Conservation (phyloP, 768 basidiomycete species). For the Leccinum rimulosum region DNA sequence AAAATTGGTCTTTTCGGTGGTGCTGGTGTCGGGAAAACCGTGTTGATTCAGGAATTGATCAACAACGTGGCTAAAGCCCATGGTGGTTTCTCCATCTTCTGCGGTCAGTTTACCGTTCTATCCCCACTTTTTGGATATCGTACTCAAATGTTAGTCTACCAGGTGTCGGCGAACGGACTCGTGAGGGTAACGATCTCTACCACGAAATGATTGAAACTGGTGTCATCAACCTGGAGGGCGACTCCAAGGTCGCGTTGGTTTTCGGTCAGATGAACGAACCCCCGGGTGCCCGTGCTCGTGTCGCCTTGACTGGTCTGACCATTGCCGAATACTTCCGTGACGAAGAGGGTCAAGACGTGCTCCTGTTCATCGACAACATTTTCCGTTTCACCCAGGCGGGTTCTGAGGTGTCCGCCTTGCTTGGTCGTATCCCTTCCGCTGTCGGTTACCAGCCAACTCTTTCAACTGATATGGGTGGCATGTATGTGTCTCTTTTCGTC, state of each 20-base stretch:
- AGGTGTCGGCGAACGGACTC: conserved; percentile 99
- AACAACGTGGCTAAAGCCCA: conserved; percentile 99
- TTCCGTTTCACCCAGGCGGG: conserved; percentile 99
- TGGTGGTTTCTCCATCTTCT: conserved; percentile 99
- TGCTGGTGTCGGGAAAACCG: conserved; percentile 99
- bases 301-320: conserved; percentile 97
- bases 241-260: conserved; percentile 99
- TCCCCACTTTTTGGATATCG: not conserved
- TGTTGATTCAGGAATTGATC: conserved; percentile 99
- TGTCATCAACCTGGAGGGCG: conserved; percentile 99
- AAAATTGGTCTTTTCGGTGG: conserved; percentile 99
- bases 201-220: conserved; percentile 99
- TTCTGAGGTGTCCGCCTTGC: conserved; percentile 99
- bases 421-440: conserved; percentile 99
- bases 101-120: conserved; percentile 50
- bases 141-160: conserved; percentile 10
- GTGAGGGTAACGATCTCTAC: conserved; percentile 99
- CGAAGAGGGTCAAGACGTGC: conserved; percentile 99
- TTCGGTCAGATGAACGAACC: conserved; percentile 99
- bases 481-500: conserved; percentile 52
- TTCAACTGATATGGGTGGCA: conserved; percentile 99
- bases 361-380: conserved; percentile 99
- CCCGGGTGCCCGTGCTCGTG: conserved; percentile 99
- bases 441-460: conserved; percentile 99
- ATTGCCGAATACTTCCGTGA: conserved; percentile 99